These are phyloP conservation scores for Claviceps purpurea DNA, from an alignment of 2,329 filamentous ascomycete genomes.

Conservation along the genomic window DNA sequence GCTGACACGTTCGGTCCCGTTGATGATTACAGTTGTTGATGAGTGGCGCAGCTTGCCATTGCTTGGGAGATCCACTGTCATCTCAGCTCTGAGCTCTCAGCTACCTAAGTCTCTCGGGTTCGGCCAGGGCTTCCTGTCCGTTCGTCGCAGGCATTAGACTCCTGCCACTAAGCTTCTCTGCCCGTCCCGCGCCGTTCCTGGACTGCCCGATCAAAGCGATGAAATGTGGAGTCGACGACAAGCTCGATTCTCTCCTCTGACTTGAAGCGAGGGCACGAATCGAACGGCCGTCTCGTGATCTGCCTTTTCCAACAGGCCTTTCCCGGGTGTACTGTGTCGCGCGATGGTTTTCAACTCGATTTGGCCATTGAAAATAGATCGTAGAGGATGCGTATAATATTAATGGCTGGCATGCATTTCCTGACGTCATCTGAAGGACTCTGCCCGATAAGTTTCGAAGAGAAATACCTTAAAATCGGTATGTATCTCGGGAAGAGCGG, in stretches of 20 bases:
- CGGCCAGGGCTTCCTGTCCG: neutral
- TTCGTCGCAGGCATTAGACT: neutral
- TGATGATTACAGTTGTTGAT: neutral
- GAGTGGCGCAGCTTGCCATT: neutral
- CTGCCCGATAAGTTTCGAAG: too few relatives aligned
- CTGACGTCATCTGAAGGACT: too few relatives aligned
- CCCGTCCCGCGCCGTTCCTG: constrained; percentile 5
- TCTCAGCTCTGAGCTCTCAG: neutral
- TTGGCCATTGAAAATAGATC: too few relatives aligned
- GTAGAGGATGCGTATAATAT: too few relatives aligned
- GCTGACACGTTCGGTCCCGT: neutral
- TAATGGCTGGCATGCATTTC: too few relatives aligned
- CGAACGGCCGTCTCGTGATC: too few relatives aligned
- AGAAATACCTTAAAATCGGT: too few relatives aligned
- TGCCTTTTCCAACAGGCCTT: too few relatives aligned
- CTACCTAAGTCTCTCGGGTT: neutral
- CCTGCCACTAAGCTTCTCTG: constrained; percentile 2
- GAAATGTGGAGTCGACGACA: neutral
- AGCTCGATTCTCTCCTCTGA: neutral
- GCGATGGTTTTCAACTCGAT: too few relatives aligned
- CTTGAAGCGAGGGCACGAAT: too few relatives aligned
- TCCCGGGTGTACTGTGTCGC: too few relatives aligned
- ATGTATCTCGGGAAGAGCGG: too few relatives aligned
- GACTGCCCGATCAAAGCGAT: neutral
- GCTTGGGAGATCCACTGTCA: neutral